phyloP scores from a whole-genome alignment of 1,139 yeast species.

The Kodamaea ohmeri region DNA sequence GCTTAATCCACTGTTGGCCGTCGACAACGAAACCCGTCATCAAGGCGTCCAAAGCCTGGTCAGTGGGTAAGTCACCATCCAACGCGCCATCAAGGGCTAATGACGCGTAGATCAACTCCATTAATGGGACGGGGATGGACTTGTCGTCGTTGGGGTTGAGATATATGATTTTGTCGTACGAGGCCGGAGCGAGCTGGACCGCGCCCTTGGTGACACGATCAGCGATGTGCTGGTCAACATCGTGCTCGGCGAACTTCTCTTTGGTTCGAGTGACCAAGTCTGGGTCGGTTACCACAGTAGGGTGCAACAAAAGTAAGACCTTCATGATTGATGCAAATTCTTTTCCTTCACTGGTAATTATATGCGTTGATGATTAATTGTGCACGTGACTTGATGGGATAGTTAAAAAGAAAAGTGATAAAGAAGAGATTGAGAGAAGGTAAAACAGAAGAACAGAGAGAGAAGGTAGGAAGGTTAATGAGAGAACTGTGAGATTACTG shows the following conservation, averaged over 20 bases:
- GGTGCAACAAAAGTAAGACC: slow-evolving; percentile 61
- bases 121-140: slow-evolving; percentile 42
- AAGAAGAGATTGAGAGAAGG: no score
- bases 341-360: background rate
- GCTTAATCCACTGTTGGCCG: slow-evolving; percentile 45
- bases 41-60: slow-evolving; percentile 55
- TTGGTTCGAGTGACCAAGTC: slow-evolving; percentile 42
- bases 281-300: slow-evolving; percentile 67
- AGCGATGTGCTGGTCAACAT: slow-evolving; percentile 60
- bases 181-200: slow-evolving; percentile 42
- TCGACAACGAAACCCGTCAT: slow-evolving; percentile 60
- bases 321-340: slow-evolving; percentile 17
- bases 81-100: slow-evolving; percentile 49
- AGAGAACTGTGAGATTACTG: no score
- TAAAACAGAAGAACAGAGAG: no score
- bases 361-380: slow-evolving; percentile 1
- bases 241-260: slow-evolving; percentile 10
- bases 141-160: slow-evolving; percentile 56
- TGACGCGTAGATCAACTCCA: slow-evolving; percentile 39
- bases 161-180: slow-evolving; percentile 52
- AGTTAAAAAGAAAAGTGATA: no score
- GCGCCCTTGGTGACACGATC: slow-evolving; percentile 64
- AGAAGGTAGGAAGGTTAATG: no score
- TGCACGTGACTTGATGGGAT: slow-evolving; percentile 6
- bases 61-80: slow-evolving; percentile 50